phyloP scores from a whole-genome alignment of 805 yeast species.

The Candida gorgasii region DNA sequence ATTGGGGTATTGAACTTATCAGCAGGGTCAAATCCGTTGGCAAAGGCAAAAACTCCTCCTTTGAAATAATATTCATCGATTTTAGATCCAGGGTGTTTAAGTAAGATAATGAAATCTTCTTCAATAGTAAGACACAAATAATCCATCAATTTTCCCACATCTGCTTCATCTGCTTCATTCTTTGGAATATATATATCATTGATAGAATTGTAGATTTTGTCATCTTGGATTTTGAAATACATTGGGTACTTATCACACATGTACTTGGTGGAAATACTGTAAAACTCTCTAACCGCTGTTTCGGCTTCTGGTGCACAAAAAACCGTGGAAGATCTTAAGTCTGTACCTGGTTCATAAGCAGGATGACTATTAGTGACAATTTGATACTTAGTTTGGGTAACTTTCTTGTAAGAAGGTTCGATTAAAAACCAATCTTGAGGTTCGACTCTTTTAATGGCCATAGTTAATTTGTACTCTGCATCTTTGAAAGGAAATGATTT shows the following conservation, averaged over 20 bases:
- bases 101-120: constrained; percentile 41
- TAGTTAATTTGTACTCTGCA: constrained; percentile 59
- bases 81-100: constrained; percentile 36
- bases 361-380: constrained; percentile 35
- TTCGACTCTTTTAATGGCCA: constrained; percentile 53
- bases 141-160: constrained; percentile 20
- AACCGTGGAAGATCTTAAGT: constrained; percentile 30
- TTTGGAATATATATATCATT: constrained; percentile 20
- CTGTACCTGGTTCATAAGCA: constrained; percentile 28
- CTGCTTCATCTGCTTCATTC: constrained; percentile 8
- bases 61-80: constrained; percentile 43
- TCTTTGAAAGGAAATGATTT: constrained; percentile 56
- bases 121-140: constrained; percentile 33
- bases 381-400: constrained; percentile 26
- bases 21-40: constrained; percentile 44
- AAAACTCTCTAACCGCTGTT: constrained; percentile 38
- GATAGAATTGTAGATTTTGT: constrained; percentile 27
- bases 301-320: constrained; percentile 33
- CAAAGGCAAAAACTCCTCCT: constrained; percentile 46
- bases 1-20: constrained; percentile 40
- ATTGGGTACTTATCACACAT: constrained; percentile 41
- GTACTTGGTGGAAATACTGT: constrained; percentile 29
- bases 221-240: constrained; percentile 26
- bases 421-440: constrained; percentile 43
- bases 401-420: constrained; percentile 34